Base-by-base conservation (phyloP, 805 yeast genomes). In the Clavispora vitiphila region DNA sequence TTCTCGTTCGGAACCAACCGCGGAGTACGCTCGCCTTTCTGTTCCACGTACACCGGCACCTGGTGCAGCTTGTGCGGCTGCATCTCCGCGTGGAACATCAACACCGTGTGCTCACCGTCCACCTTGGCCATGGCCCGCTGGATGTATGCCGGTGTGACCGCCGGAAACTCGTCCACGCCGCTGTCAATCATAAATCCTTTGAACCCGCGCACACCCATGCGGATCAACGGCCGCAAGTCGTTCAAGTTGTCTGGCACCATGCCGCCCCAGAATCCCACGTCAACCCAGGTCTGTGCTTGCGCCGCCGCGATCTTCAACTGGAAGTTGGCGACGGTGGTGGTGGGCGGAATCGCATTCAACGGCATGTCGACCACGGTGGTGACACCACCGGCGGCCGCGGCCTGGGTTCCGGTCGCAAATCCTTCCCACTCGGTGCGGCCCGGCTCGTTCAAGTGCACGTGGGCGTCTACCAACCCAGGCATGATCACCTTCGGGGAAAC, bases 341-440 rank as follows among this genome's bases (percentile, higher is more conserved):
- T 90, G 23, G 98, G 97, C 0, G 98, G 98, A 36, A 90, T 81
- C 3, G 96, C 96, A 62, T 90, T 90, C 57, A 90, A 68, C 0
- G 98, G 98, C 98, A 90, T 90, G 60, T 90, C 98, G 15, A 90
- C 76, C 15, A 90, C 95, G 0, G 96, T 89, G 19, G 98, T 90
- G 37, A 90, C 97, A 43, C 98, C 98, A 14, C 98, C 98, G 10
- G 90, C 74, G 0, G 95, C 95, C 0, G 97, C 97, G 2, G 96
- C 86, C 58, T 83, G 82, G 0, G 98, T 90, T 0, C 98, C 98
- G 0, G 96, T 84, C n/a, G 81, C 96, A 60, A 91, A 90, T 1
- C 98, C 98, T 63, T 90, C 98, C 98, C 98, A 90, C 48, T 89
- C 96, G 1, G 97, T 90, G 53, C 97, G 71, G n/a, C 98, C 98